These are phyloP conservation scores for Chenopodium formosanum DNA, from an alignment of 148 eudicot genomes.

Conservation along the genomic window DNA sequence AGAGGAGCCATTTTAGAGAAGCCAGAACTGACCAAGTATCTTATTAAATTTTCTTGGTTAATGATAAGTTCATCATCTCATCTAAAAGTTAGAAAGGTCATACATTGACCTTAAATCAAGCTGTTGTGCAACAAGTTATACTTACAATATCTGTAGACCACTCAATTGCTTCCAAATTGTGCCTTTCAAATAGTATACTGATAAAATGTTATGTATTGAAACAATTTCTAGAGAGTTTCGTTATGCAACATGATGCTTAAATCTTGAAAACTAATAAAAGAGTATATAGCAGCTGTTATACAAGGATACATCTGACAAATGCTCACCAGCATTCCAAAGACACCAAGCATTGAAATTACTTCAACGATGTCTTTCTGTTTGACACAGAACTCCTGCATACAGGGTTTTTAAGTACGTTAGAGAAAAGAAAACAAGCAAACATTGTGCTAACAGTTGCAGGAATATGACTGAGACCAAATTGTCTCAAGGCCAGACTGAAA, in stretches of 20 bases:
- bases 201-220: slow-evolving; percentile 35
- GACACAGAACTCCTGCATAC: slow-evolving; percentile 73
- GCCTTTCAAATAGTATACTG: slow-evolving; percentile 64
- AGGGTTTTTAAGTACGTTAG: neutral
- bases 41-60: neutral
- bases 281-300: neutral
- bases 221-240: neutral
- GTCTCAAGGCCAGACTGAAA: neutral
- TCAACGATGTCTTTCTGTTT: slow-evolving; percentile 70
- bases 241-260: neutral
- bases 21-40: neutral
- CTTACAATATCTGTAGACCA: slow-evolving; percentile 79
- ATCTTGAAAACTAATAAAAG: neutral
- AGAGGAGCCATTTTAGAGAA: neutral
- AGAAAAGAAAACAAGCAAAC: neutral
- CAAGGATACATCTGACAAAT: slow-evolving; percentile 80
- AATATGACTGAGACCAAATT: neutral
- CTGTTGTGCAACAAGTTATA: neutral
- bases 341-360: slow-evolving; percentile 74
- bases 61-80: neutral
- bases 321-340: slow-evolving; percentile 67
- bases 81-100: neutral
- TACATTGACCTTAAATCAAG: neutral
- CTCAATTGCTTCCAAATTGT: slow-evolving; percentile 50
- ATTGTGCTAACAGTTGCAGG: neutral